Conservation (phyloP, 1,284 basidiomycete genomes). For the Malassezia pachydermatis region DNA sequence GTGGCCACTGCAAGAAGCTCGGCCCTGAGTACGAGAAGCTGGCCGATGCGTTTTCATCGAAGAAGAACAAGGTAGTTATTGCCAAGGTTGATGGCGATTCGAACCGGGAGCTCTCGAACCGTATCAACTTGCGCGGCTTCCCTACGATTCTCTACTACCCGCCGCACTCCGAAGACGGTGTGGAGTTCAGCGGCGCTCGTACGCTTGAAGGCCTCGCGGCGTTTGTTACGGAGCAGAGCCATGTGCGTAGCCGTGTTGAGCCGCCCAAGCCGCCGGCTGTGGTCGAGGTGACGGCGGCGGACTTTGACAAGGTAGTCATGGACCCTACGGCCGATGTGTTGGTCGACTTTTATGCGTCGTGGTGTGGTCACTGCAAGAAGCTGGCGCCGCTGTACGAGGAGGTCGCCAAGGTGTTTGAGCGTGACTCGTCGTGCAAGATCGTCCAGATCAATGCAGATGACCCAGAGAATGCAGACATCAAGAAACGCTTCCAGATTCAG, state of each 20-base stretch:
- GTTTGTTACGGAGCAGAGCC: constrained; percentile 65
- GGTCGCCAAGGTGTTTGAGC: constrained; percentile 67
- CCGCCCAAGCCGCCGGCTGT: constrained; percentile 68
- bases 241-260: constrained; percentile 72
- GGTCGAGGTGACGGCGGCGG: constrained; percentile 60
- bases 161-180: constrained; percentile 52
- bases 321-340: constrained; percentile 69
- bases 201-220: constrained; percentile 66
- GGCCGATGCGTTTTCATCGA: constrained; percentile 65
- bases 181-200: constrained; percentile 66
- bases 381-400: constrained; percentile 79
- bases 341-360: constrained; percentile 77
- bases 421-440: constrained; percentile 73
- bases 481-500: constrained; percentile 61
- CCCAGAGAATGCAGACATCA: constrained; percentile 64
- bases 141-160: constrained; percentile 90
- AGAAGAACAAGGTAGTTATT: constrained; percentile 67
- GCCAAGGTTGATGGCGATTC: constrained; percentile 91
- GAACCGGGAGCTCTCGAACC: constrained; percentile 57
- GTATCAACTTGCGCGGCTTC: constrained; percentile 70
- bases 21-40: constrained; percentile 79
- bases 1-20: constrained; percentile 58
- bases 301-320: constrained; percentile 66
- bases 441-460: constrained; percentile 86
- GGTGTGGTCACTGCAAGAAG: constrained; percentile 68